Percentiles rank a stretch among this genome's conserved stretches.
phyloP scores from a whole-genome alignment of 345 rosid genomes.

The Combretum micranthum region DNA sequence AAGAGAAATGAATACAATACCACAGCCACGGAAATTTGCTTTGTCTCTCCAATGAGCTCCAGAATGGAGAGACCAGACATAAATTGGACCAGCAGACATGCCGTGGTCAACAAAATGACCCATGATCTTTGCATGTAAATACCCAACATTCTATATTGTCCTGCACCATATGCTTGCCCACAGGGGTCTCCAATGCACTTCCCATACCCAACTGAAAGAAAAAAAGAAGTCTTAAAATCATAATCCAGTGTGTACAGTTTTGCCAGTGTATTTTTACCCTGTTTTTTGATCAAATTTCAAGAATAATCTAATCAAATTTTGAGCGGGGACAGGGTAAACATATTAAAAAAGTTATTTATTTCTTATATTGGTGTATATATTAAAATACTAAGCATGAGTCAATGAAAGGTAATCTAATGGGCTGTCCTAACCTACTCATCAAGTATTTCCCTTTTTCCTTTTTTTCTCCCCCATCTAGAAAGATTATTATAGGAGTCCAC shows the following conservation, averaged over 20 bases:
- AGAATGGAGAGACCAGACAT: slow-evolving; percentile 87
- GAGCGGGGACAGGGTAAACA: too few species aligned
- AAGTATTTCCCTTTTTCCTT: too few species aligned
- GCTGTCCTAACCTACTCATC: too few species aligned
- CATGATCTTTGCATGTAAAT: slow-evolving; percentile 95
- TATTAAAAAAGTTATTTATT: too few species aligned
- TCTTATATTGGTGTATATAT: too few species aligned
- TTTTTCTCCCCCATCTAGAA: too few species aligned
- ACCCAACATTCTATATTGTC: slow-evolving; percentile 68
- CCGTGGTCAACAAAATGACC: slow-evolving; percentile 70
- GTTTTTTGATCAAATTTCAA: too few species aligned
- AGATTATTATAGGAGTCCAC: too few species aligned
- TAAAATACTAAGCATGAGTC: too few species aligned
- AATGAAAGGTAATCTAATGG: too few species aligned
- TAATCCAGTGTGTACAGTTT: neutral
- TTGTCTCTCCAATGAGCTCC: slow-evolving; percentile 59
- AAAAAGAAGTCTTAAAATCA: neutral
- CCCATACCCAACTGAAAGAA: slow-evolving; percentile 82
- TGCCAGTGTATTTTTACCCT: too few species aligned
- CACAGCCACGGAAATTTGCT: slow-evolving; percentile 73
- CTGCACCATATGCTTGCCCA: slow-evolving; percentile 94
- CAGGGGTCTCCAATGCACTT: slow-evolving; percentile 89
- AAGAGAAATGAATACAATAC: slow-evolving; percentile 18
- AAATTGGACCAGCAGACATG: slow-evolving; percentile 48
- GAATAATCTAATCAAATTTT: too few species aligned